A percentile compares a stretch with the other conserved stretches of the same genome.
Conservation (phyloP, 140 eudicot species). For the Eryngium alpinum region DNA sequence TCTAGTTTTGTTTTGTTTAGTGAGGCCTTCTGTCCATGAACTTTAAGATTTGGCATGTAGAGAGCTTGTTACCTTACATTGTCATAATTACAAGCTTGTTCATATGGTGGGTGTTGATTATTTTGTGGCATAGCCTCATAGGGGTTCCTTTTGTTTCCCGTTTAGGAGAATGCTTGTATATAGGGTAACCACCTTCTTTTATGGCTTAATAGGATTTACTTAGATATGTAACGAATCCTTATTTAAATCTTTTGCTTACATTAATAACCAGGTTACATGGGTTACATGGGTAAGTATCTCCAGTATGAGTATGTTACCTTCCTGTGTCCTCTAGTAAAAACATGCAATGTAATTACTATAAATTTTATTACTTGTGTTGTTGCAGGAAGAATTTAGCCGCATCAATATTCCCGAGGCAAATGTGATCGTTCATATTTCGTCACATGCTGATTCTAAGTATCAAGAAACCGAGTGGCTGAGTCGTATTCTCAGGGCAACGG, state of each 20-base stretch:
- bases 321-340: too few species aligned
- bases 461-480: slow-evolving; percentile 99
- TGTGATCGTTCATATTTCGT: slow-evolving; percentile 93
- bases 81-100: neutral
- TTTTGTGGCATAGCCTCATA: neutral
- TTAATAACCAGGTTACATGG: too few species aligned
- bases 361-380: slow-evolving; percentile 13
- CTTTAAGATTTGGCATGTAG: neutral
- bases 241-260: too few species aligned
- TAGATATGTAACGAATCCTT: too few species aligned
- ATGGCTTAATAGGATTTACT: too few species aligned
- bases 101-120: neutral
- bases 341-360: neutral
- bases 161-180: neutral
- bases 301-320: too few species aligned
- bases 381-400: slow-evolving; percentile 89
- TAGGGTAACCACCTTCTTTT: neutral
- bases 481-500: slow-evolving; percentile 99
- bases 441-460: slow-evolving; percentile 99
- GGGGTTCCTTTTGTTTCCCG: too few species aligned
- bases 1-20: neutral
- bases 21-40: neutral
- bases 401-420: slow-evolving; percentile 98
- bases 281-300: too few species aligned
- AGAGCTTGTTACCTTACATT: neutral